Evolutionary conservation across 805 yeast genomes (phyloP).

Genomic region (Saturnispora hagleri): DNA sequence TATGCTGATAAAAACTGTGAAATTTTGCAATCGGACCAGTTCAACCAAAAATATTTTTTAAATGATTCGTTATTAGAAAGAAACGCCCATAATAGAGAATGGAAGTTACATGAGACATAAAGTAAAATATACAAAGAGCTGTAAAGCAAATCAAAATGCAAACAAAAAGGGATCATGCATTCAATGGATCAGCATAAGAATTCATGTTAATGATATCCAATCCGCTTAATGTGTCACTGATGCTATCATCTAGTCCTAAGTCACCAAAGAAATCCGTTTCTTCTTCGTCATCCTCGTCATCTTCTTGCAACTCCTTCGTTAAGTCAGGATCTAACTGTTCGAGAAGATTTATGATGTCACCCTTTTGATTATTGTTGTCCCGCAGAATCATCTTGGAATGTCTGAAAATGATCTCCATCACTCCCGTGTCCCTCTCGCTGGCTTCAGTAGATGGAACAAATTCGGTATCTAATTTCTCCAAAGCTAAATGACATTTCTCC

Average conservation of each 20-base stretch:
- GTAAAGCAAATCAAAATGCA: neutral
- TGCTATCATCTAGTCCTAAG: neutral
- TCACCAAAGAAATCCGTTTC: conserved; percentile 6
- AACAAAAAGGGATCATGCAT: neutral
- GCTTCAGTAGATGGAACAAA: neutral
- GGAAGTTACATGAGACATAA: neutral
- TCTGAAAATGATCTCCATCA: neutral
- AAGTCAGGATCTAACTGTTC: neutral
- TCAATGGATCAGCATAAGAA: neutral
- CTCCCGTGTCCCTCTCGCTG: neutral
- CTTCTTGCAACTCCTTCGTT: neutral
- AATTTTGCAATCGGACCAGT: neutral
- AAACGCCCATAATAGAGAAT: neutral
- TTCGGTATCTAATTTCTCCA: neutral
- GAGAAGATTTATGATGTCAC: neutral
- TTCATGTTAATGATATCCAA: neutral
- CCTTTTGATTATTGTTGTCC: neutral
- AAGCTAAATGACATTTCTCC: neutral
- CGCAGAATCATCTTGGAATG: neutral
- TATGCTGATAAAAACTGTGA: neutral
- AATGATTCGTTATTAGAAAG: neutral
- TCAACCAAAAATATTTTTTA: no score
- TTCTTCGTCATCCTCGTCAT: neutral
- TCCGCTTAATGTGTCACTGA: neutral
- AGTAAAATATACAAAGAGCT: neutral